Evolutionary conservation across 2,329 filamentous ascomycete species (phyloP).

Genomic region (Phyllosticta citriasiana): DNA sequence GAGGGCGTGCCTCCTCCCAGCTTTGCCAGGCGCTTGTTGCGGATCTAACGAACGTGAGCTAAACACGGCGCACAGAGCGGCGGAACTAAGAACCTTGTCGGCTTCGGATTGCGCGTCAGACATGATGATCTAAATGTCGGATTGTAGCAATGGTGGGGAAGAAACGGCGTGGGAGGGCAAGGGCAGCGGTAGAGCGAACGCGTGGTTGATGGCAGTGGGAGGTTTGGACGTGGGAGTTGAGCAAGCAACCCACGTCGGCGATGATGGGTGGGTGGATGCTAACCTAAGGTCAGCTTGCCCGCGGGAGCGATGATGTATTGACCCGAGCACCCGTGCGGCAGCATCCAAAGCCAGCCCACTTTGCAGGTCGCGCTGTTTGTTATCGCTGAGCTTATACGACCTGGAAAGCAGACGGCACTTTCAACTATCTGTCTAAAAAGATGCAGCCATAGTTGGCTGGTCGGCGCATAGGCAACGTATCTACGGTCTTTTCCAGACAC

Average conservation of each 20-base stretch:
- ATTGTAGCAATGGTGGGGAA: not conserved
- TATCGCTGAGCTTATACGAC: too few relatives aligned
- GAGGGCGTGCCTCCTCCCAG: slow-evolving; percentile 36
- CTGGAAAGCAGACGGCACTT: not conserved
- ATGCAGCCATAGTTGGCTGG: too few relatives aligned
- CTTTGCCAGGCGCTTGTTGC: slow-evolving; percentile 57
- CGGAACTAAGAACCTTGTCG: slow-evolving; percentile 31
- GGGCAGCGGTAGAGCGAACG: not conserved
- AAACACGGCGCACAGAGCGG: slow-evolving; percentile 8
- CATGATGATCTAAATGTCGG: slow-evolving; percentile 9
- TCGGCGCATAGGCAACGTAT: too few relatives aligned
- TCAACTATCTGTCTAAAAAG: too few relatives aligned
- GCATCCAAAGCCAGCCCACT: not conserved
- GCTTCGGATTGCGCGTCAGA: slow-evolving; percentile 34
- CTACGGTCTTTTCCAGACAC: too few relatives aligned
- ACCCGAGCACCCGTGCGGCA: not conserved
- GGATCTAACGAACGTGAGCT: slow-evolving; percentile 43
- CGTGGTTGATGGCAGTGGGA: not conserved
- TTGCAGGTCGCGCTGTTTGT: too few relatives aligned
- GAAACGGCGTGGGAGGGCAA: not conserved
- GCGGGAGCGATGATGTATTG: not conserved
- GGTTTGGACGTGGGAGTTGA: not conserved
- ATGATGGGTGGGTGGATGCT: not conserved
- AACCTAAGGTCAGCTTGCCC: not conserved
- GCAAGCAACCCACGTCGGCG: not conserved